Evolutionary conservation across 164 flowering plant species (phyloP).

Genomic region (Piper betle): DNA sequence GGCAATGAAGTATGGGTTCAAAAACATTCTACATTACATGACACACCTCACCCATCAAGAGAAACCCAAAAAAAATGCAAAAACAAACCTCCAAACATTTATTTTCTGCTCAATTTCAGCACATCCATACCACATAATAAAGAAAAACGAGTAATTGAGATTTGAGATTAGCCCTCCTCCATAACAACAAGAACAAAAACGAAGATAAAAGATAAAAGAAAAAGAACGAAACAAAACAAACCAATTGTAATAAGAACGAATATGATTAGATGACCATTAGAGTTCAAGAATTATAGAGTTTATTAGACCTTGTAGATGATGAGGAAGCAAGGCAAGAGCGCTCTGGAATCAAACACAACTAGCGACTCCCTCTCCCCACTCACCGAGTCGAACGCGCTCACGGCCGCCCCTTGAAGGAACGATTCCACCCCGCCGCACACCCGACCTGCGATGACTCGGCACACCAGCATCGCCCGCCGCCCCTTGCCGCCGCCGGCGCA

Average conservation of each 20-base stretch:
- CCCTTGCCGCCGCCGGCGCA: slow-evolving; percentile 72
- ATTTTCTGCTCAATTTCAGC: slow-evolving; percentile 6
- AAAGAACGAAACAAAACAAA: too few species aligned
- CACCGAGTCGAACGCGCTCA: slow-evolving; percentile 80
- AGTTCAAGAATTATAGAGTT: background rate
- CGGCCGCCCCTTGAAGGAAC: too few species aligned
- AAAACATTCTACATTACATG: too few species aligned
- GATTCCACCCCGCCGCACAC: slow-evolving; percentile 47
- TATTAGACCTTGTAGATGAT: slow-evolving; percentile 66
- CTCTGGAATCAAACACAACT: slow-evolving; percentile 76
- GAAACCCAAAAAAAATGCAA: background rate
- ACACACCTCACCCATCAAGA: too few species aligned
- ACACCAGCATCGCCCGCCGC: slow-evolving; percentile 78
- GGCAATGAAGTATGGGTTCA: too few species aligned
- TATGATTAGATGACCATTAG: too few species aligned
- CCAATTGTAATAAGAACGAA: background rate
- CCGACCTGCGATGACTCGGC: slow-evolving; percentile 94
- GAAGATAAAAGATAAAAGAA: slow-evolving; percentile 6
- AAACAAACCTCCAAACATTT: slow-evolving; percentile 7
- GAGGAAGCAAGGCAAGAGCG: slow-evolving; percentile 89
- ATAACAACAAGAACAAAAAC: slow-evolving; percentile 2
- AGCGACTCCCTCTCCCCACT: slow-evolving; percentile 68
- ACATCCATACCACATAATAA: too few species aligned
- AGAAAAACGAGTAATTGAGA: too few species aligned
- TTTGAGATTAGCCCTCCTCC: too few species aligned